phyloP scores from a whole-genome alignment of 257 asterid species.

The Capsicum rhomboideum region DNA sequence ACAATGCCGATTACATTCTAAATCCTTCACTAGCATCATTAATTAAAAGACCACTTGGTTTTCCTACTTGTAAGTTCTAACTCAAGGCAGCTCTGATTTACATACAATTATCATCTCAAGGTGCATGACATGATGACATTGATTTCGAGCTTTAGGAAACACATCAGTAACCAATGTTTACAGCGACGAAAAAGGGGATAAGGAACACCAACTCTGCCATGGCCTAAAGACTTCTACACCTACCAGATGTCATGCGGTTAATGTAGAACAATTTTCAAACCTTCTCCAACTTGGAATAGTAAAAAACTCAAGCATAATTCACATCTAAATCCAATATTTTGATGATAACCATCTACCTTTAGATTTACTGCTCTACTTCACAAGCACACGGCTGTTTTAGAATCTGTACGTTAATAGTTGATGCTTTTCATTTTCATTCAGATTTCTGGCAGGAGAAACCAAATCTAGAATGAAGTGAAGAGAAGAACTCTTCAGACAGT shows the following conservation, averaged over 20 bases:
- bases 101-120: slow-evolving; percentile 34
- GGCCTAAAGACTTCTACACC: background rate
- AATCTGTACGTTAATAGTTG: background rate
- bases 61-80: background rate
- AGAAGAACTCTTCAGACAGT: background rate
- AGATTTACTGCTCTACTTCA: background rate
- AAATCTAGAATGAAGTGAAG: background rate
- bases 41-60: background rate
- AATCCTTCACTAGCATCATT: background rate
- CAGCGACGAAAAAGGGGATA: slow-evolving; percentile 28
- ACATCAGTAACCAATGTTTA: slow-evolving; percentile 23
- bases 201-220: slow-evolving; percentile 25
- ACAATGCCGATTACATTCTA: slow-evolving; percentile 9
- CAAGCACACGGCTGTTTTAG: background rate
- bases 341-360: background rate
- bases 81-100: background rate
- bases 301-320: background rate
- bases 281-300: background rate
- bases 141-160: slow-evolving; percentile 38
- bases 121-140: slow-evolving; percentile 32
- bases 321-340: background rate
- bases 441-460: background rate
- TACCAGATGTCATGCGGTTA: background rate
- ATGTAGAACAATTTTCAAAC: background rate
- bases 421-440: background rate